Conservation (phyloP, 306 rosid species). For the Aeschynomene evenia region DNA sequence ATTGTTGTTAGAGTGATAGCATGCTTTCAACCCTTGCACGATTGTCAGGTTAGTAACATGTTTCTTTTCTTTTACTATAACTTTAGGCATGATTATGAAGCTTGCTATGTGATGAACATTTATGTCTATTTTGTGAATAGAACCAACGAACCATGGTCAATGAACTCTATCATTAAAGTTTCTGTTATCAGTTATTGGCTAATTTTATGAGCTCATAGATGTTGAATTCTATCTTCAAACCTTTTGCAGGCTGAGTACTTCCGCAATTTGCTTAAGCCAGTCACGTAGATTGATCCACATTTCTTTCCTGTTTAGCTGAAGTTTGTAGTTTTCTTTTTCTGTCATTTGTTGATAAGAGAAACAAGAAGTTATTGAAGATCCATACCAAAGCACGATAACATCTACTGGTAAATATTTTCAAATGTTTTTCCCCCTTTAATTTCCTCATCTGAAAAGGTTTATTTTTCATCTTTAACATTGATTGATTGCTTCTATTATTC, state of each 20-base stretch:
- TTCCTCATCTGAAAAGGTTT: background rate
- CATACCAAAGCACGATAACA: conserved; percentile 32
- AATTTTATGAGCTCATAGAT: conserved; percentile 23
- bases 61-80: conserved; percentile 1
- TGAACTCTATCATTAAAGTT: conserved; percentile 2
- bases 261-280: conserved; percentile 88
- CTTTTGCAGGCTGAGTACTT: conserved; percentile 82
- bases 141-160: background rate
- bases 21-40: conserved; percentile 88
- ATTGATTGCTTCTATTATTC: conserved; percentile 22
- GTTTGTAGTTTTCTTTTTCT: conserved; percentile 41
- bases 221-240: conserved; percentile 28
- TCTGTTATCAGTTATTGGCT: background rate
- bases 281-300: conserved; percentile 58
- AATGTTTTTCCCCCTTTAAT: background rate
- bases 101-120: conserved; percentile 22
- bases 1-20: conserved; percentile 90
- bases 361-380: conserved; percentile 42
- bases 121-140: conserved; percentile 6
- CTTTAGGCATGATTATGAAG: conserved; percentile 14
- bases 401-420: conserved; percentile 39
- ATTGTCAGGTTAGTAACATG: conserved; percentile 74
- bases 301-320: conserved; percentile 42
- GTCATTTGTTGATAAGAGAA: conserved; percentile 42
- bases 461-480: background rate